A percentile compares a stretch with the other conserved stretches of the same genome.
These are phyloP conservation scores for Crithidia sp. DNA, from an alignment of 208 protist genomes.

Conservation along the genomic window DNA sequence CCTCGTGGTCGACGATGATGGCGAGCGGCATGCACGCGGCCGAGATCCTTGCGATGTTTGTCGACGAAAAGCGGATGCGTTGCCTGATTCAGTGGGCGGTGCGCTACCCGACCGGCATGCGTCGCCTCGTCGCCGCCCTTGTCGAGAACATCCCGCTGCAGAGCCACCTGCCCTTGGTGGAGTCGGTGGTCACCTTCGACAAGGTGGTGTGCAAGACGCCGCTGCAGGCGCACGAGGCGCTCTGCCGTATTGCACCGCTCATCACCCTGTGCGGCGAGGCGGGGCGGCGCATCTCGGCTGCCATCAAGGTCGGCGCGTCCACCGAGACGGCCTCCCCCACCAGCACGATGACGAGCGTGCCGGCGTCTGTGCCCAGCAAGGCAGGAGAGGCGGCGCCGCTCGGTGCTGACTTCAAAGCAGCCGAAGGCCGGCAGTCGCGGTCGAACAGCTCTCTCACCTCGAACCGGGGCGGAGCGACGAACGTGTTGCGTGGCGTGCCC, in stretches of 20 bases:
- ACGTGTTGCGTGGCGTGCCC: constrained; percentile 15
- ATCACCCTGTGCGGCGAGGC: constrained; percentile 61
- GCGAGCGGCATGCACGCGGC: constrained; percentile 49
- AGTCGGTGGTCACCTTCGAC: constrained; percentile 65
- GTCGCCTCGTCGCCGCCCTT: constrained; percentile 52
- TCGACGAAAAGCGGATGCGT: constrained; percentile 47
- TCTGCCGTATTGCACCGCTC: constrained; percentile 52
- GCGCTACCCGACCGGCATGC: constrained; percentile 43
- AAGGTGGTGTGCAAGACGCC: constrained; percentile 63
- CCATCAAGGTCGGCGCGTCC: constrained; percentile 15
- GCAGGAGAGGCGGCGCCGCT: neutral
- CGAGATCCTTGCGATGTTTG: constrained; percentile 48
- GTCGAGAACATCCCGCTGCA: constrained; percentile 55
- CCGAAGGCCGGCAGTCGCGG: constrained; percentile 2
- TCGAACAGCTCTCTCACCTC: constrained; percentile 9
- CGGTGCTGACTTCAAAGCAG: neutral
- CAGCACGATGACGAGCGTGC: constrained; percentile 2
- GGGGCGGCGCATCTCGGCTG: constrained; percentile 21
- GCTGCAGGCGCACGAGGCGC: constrained; percentile 51
- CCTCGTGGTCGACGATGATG: constrained; percentile 45
- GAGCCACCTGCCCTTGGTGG: constrained; percentile 67
- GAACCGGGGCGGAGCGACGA: constrained; percentile 11
- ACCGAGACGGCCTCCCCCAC: constrained; percentile 3
- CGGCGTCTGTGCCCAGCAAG: neutral
- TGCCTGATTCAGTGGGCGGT: constrained; percentile 48